These are phyloP conservation scores for Botryosphaeria agaves DNA, from an alignment of 2,329 filamentous ascomycete species.

Conservation along the genomic window DNA sequence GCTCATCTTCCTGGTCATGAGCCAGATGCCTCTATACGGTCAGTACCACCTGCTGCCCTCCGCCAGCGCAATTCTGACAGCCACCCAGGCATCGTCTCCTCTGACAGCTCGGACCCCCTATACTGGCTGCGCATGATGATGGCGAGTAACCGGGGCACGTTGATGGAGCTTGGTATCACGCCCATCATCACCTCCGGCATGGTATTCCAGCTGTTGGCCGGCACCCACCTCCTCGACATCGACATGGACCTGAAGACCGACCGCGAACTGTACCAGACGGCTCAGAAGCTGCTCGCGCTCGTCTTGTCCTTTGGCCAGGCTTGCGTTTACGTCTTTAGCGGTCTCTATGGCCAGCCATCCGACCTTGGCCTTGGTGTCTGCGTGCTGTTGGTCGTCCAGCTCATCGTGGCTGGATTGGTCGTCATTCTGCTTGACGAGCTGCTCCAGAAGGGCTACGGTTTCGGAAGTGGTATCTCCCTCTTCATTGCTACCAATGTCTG, in stretches of 20 bases:
- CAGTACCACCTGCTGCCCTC: neutral
- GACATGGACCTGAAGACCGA: slow-evolving; percentile 99
- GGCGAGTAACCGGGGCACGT: slow-evolving; percentile 62
- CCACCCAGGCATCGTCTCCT: slow-evolving; percentile 91
- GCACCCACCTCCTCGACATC: slow-evolving; percentile 98
- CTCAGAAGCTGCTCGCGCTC: slow-evolving; percentile 94
- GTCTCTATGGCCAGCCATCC: slow-evolving; percentile 90
- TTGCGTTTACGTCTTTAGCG: slow-evolving; percentile 95
- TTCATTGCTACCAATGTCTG: slow-evolving; percentile 99
- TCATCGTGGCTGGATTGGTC: slow-evolving; percentile 92
- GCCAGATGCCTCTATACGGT: slow-evolving; percentile 63
- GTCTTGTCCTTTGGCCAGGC: slow-evolving; percentile 95
- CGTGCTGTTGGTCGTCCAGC: slow-evolving; percentile 93
- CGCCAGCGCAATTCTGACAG: neutral
- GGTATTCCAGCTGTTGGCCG: slow-evolving; percentile 78
- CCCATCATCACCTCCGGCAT: slow-evolving; percentile 99
- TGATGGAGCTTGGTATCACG: slow-evolving; percentile 42
- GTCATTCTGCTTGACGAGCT: slow-evolving; percentile 98
- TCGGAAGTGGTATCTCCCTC: slow-evolving; percentile 94
- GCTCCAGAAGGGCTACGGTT: slow-evolving; percentile 97
- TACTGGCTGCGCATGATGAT: slow-evolving; percentile 99
- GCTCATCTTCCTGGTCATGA: slow-evolving; percentile 99
- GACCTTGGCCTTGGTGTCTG: slow-evolving; percentile 97
- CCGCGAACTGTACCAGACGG: slow-evolving; percentile 98
- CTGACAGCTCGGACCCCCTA: slow-evolving; percentile 83